These are phyloP conservation scores for Panus rudis DNA, from an alignment of 768 basidiomycete genomes.

Conservation along the genomic window DNA sequence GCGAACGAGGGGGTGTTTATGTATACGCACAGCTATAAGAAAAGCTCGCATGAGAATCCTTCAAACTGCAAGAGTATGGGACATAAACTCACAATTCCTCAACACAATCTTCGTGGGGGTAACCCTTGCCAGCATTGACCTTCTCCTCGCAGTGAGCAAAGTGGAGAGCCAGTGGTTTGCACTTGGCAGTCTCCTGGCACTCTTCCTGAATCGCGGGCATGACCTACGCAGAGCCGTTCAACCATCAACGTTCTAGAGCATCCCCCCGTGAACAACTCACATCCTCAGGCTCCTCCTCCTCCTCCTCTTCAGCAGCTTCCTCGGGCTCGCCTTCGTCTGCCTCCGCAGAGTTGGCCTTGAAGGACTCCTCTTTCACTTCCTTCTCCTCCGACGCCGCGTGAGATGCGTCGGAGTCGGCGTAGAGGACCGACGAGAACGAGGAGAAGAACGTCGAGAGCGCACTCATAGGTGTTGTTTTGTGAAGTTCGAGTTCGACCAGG, in stretches of 20 bases:
- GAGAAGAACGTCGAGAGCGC: slow-evolving; percentile 40
- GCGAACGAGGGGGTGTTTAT: neutral
- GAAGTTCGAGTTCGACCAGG: neutral
- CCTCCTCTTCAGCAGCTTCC: slow-evolving; percentile 32
- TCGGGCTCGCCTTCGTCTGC: slow-evolving; percentile 33
- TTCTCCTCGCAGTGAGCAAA: slow-evolving; percentile 91
- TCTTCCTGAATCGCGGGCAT: slow-evolving; percentile 71
- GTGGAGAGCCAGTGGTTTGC: slow-evolving; percentile 66
- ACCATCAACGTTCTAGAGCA: neutral
- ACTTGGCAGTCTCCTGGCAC: slow-evolving; percentile 60
- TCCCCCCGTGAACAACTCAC: slow-evolving; percentile 39
- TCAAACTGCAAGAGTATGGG: neutral
- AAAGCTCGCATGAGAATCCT: slow-evolving; percentile 6
- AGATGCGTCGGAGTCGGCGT: slow-evolving; percentile 40
- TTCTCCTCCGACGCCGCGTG: slow-evolving; percentile 32
- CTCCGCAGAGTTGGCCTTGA: slow-evolving; percentile 25
- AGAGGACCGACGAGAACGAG: slow-evolving; percentile 32
- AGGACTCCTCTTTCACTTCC: slow-evolving; percentile 27
- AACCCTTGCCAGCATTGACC: slow-evolving; percentile 74
- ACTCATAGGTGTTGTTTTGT: too few species aligned
- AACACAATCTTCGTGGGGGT: slow-evolving; percentile 87
- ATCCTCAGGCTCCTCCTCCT: slow-evolving; percentile 70
- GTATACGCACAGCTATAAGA: slow-evolving; percentile 19
- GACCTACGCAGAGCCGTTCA: slow-evolving; percentile 31
- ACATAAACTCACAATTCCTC: slow-evolving; percentile 60